Percentiles rank a stretch among this genome's conserved stretches.
phyloP scores from a whole-genome alignment of 177 flowering plant genomes.

The Telopea speciosissima region DNA sequence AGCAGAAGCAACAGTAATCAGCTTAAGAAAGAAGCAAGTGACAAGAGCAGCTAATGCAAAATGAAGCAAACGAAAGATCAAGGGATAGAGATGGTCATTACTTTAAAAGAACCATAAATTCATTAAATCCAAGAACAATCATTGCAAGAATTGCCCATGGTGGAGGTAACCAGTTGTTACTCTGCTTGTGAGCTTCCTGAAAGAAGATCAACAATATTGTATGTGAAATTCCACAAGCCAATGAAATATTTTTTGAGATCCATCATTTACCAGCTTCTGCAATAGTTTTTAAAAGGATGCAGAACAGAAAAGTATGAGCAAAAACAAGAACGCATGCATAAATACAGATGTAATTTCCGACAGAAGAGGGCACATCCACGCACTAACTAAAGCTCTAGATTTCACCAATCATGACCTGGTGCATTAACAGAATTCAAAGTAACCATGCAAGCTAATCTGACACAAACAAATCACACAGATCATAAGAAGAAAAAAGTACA shows the following conservation, averaged over 20 bases:
- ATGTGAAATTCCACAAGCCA: neutral
- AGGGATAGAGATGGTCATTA: slow-evolving; percentile 13
- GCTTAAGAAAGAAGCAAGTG: neutral
- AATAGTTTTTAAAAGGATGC: no score
- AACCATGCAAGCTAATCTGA: no score
- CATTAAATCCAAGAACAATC: slow-evolving; percentile 78
- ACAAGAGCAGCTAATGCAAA: neutral
- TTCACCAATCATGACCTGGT: neutral
- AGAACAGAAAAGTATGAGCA: neutral
- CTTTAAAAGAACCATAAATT: slow-evolving; percentile 80
- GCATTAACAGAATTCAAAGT: neutral
- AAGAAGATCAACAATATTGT: slow-evolving; percentile 7
- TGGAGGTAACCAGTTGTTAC: slow-evolving; percentile 94
- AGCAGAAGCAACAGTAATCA: slow-evolving; percentile 2
- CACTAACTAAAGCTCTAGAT: no score
- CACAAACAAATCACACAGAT: no score
- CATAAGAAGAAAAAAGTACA: no score
- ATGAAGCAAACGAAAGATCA: neutral
- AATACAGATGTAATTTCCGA: neutral
- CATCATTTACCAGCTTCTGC: neutral
- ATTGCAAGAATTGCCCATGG: slow-evolving; percentile 87
- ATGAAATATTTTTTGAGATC: neutral
- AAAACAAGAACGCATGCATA: no score
- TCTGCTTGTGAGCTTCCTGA: slow-evolving; percentile 79
- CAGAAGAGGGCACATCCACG: no score